These are phyloP conservation scores for Theileria luwenshuni DNA, from an alignment of 169 alveolate species.

Conservation along the genomic window DNA sequence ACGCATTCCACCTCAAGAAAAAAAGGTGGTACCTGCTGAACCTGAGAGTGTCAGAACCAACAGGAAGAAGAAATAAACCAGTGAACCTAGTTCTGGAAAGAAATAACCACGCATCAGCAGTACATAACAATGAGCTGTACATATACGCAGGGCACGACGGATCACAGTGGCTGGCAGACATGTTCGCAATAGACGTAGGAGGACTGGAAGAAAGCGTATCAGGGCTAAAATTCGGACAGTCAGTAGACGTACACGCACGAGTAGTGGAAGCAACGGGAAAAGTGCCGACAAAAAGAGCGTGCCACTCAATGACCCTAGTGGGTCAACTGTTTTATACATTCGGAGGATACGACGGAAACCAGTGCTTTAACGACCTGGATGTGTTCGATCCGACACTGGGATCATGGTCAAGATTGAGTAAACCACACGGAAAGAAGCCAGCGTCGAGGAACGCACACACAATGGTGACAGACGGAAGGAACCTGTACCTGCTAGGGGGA, in stretches of 20 bases:
- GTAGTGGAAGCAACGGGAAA: slow-evolving; percentile 44
- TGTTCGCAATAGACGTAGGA: slow-evolving; percentile 71
- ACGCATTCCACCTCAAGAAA: slow-evolving; percentile 67
- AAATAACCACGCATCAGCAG: slow-evolving; percentile 74
- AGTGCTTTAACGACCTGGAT: slow-evolving; percentile 75
- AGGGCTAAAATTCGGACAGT: slow-evolving; percentile 49
- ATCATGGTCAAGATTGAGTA: slow-evolving; percentile 68
- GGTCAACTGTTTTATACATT: slow-evolving; percentile 68
- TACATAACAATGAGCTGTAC: slow-evolving; percentile 59
- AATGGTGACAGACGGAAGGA: slow-evolving; percentile 67
- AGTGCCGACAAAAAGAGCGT: slow-evolving; percentile 75
- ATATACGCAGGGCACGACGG: slow-evolving; percentile 81
- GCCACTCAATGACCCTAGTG: slow-evolving; percentile 73
- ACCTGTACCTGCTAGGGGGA: slow-evolving; percentile 73
- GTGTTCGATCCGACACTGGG: slow-evolving; percentile 63
- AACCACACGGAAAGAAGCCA: slow-evolving; percentile 73
- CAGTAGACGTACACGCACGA: slow-evolving; percentile 65
- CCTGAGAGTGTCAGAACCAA: slow-evolving; percentile 38
- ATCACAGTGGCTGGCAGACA: slow-evolving; percentile 67
- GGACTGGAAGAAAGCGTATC: slow-evolving; percentile 43
- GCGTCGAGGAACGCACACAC: slow-evolving; percentile 75
- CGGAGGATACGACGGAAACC: slow-evolving; percentile 78
- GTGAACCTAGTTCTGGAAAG: slow-evolving; percentile 43
- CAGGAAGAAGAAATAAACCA: slow-evolving; percentile 25
- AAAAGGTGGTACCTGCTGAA: slow-evolving; percentile 72